Evolutionary conservation across 2,329 filamentous ascomycete species (phyloP).

Genomic region (Microsporum ferrugineum): DNA sequence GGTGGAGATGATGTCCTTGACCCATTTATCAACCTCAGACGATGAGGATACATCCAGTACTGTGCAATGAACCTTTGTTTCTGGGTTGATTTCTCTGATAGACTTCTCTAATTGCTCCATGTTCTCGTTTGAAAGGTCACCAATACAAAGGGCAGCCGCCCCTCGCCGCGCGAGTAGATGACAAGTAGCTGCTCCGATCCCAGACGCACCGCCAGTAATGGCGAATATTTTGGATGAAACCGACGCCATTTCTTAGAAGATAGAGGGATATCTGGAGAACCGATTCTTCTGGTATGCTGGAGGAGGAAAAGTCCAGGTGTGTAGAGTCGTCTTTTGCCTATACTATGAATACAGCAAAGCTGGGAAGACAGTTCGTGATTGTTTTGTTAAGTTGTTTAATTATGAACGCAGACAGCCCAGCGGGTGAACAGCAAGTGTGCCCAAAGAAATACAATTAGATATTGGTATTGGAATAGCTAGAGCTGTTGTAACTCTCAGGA

Average conservation of each 20-base stretch:
- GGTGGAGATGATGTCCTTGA: neutral
- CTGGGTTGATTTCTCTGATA: neutral
- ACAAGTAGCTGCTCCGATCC: neutral
- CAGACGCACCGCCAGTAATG: neutral
- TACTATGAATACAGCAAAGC: too few relatives aligned
- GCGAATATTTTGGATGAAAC: neutral
- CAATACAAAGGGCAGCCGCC: neutral
- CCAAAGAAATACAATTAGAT: too few relatives aligned
- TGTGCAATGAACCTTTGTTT: neutral
- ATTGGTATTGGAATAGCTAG: too few relatives aligned
- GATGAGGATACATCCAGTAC: neutral
- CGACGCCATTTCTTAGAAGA: neutral
- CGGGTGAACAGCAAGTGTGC: too few relatives aligned
- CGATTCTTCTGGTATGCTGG: neutral
- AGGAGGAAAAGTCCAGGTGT: neutral
- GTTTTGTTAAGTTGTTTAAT: too few relatives aligned
- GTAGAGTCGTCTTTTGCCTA: too few relatives aligned
- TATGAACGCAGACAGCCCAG: too few relatives aligned
- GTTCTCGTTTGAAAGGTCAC: neutral
- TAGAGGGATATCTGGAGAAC: neutral
- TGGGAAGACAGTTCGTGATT: too few relatives aligned
- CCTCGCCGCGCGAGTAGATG: neutral
- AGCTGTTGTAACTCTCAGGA: too few relatives aligned
- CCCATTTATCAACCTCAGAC: neutral
- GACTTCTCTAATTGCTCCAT: neutral